These are phyloP conservation scores for Yarrowia deformans DNA, from an alignment of 805 yeast species.

Conservation along the genomic window DNA sequence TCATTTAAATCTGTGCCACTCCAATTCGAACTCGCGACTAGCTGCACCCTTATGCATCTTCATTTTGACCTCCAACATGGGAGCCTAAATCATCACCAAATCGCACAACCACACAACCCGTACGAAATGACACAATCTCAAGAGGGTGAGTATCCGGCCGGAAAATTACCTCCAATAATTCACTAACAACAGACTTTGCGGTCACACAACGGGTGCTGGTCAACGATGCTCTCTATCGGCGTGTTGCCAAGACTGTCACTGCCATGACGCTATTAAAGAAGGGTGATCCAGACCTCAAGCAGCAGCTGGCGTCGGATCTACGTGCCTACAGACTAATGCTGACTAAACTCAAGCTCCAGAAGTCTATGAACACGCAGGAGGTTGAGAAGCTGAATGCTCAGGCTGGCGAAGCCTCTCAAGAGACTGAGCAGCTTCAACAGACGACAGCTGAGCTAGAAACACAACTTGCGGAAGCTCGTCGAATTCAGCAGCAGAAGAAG, in stretches of 20 bases:
- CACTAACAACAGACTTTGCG: constrained; percentile 26
- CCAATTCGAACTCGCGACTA: constrained; percentile 3
- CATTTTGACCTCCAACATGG: constrained; percentile 11
- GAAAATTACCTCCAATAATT: too few relatives aligned
- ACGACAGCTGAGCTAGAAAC: constrained; percentile 21
- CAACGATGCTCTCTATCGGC: constrained; percentile 19
- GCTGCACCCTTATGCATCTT: constrained; percentile 7
- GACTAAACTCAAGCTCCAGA: constrained; percentile 22
- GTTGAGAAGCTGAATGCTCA: constrained; percentile 10
- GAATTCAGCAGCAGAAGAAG: constrained; percentile 27
- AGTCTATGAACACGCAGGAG: constrained; percentile 20
- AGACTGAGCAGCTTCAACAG: constrained; percentile 12
- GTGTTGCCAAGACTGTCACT: constrained; percentile 17
- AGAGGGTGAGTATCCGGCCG: constrained; percentile 1
- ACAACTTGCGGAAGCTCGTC: constrained; percentile 8
- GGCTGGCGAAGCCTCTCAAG: constrained; percentile 14
- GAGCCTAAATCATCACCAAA: constrained; percentile 19
- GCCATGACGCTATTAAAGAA: constrained; percentile 9
- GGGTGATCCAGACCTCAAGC: constrained; percentile 9
- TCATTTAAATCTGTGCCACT: not conserved
- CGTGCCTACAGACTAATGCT: constrained; percentile 35
- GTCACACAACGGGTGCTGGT: constrained; percentile 22
- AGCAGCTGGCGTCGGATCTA: constrained; percentile 21
- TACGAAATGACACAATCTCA: constrained; percentile 26
- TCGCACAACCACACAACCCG: not conserved